A percentile compares a stretch with the other conserved stretches of the same genome.
These are phyloP conservation scores for Boletus fagicola DNA, from an alignment of 768 basidiomycete species.

Conservation along the genomic window DNA sequence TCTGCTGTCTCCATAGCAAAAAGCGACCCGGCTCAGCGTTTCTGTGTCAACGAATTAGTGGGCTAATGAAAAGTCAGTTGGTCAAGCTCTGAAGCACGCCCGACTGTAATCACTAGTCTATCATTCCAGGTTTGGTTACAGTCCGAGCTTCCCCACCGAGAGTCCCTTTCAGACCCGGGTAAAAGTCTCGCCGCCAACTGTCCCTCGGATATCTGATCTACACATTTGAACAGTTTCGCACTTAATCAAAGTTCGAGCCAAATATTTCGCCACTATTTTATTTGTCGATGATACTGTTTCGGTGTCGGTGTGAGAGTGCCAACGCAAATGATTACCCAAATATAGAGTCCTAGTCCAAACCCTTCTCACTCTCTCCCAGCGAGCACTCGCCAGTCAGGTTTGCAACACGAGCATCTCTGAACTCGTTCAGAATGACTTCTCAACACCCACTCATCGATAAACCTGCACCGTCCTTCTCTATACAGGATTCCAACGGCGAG, in stretches of 20 bases:
- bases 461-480: slow-evolving; percentile 61
- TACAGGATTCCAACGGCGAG: slow-evolving; percentile 63
- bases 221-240: neutral
- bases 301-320: slow-evolving; percentile 2
- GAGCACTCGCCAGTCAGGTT: neutral
- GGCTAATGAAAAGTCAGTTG: neutral
- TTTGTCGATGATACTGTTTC: neutral
- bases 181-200: neutral
- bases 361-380: slow-evolving; percentile 3
- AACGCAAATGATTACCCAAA: slow-evolving; percentile 6
- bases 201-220: slow-evolving; percentile 6
- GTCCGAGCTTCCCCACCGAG: neutral
- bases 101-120: neutral
- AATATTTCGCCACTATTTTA: neutral
- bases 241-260: slow-evolving; percentile 2
- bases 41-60: neutral
- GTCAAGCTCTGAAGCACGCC: neutral
- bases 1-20: neutral
- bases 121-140: neutral
- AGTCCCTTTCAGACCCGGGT: neutral
- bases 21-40: neutral
- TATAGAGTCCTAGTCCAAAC: neutral
- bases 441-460: slow-evolving; percentile 56
- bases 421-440: slow-evolving; percentile 37
- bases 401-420: neutral